Base-by-base conservation (phyloP, 108 stramenopile genomes). In the Parietichytrium sp. region DNA sequence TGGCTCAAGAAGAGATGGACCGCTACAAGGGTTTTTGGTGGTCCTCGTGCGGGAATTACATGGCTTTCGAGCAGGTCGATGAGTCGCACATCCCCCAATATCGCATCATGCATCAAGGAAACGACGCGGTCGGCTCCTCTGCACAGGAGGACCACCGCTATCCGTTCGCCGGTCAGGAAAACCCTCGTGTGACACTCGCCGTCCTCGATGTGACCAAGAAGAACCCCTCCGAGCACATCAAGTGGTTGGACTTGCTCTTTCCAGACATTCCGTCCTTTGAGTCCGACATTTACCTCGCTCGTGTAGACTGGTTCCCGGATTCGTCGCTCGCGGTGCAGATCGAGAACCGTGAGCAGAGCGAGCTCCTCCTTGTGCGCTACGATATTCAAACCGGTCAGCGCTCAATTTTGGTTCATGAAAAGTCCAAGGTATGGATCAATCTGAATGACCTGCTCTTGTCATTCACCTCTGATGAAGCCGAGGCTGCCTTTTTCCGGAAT, bases 1-100 rank as follows among this genome's bases (percentile, higher is more conserved):
- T 95, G 20, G 93, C 95, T 3, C 93, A 94, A 78, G 96, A 97
- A 87, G 96, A 97, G 87, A 95, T 97, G 96, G 94, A 95, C 82
- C 88, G 94, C 18, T 97, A 95, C 86, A 78, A 89, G 33, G 96
- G 96, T 13, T 95, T 90, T 86, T 97, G 96, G 96, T 94, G 93
- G 93, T 85, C 88, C 26, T 89, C 90, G 7, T 87, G 92, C 84
- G 87, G 90, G 16, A 72, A 51, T 3, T 88, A 87, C 13, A 88
- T 95, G 45, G 80, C 92, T 29, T 94, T 93, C 83, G 85, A 88
- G 8, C 72, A 84, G 49, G 93, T 94, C 8, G 96, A 96, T 83
- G 96, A 96, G 87, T 84, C 91, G 18, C 77, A 84, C 29, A 90
- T 96, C 12, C 94, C 94, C 4, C 89, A 89, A 23, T 95, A 89